Evolutionary conservation across 768 basidiomycete species (phyloP).

Genomic region (Russula emetica): DNA sequence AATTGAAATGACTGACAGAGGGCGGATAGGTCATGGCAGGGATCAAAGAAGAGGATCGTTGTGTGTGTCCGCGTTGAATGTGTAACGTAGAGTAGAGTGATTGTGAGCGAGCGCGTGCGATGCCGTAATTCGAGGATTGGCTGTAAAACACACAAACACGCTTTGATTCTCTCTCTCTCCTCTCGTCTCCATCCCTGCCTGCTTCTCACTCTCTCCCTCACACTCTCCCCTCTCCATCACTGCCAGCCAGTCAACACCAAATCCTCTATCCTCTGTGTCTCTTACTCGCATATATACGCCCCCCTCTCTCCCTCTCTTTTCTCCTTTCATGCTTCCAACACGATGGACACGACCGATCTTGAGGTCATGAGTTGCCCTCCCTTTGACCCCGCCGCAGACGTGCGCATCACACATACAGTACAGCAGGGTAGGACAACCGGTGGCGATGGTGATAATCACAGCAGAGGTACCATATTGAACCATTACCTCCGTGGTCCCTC

Average conservation of each 20-base stretch:
- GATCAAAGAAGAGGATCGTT: conserved; percentile 49
- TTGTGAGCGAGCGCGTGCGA: neutral
- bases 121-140: conserved; percentile 17
- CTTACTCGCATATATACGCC: neutral
- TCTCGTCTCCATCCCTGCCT: too few species aligned
- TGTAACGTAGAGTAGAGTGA: neutral
- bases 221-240: too few species aligned
- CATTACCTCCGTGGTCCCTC: conserved; percentile 75
- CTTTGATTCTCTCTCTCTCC: neutral
- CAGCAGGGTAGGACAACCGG: conserved; percentile 35
- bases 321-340: conserved; percentile 21
- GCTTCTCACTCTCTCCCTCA: too few species aligned
- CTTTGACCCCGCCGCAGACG: conserved; percentile 25
- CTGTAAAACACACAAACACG: neutral
- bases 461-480: conserved; percentile 59
- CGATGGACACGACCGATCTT: conserved; percentile 25
- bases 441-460: conserved; percentile 31
- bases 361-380: conserved; percentile 24
- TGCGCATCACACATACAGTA: conserved; percentile 30
- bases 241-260: too few species aligned
- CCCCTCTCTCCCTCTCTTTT: neutral
- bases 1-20: neutral
- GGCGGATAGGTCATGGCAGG: conserved; percentile 44
- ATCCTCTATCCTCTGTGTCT: too few species aligned
- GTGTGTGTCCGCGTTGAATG: conserved; percentile 37